Conservation (phyloP, 805 yeast species). For the Kuraishia ogatae region DNA sequence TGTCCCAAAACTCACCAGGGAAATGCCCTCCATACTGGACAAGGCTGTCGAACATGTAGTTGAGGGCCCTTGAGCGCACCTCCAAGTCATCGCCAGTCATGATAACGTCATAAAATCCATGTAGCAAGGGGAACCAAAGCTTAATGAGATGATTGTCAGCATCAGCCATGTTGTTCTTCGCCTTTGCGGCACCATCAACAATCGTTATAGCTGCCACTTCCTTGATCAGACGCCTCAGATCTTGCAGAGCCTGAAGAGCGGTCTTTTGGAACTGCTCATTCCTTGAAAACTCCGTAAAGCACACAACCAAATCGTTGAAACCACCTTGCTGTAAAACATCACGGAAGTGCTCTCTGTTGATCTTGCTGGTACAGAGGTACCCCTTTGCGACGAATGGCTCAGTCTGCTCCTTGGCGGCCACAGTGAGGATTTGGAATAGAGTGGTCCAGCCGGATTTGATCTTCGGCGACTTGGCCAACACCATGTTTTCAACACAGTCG, state of each 20-base stretch:
- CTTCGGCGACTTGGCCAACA: slow-evolving; percentile 59
- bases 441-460: slow-evolving; percentile 95
- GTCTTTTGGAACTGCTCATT: slow-evolving; percentile 75
- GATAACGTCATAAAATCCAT: slow-evolving; percentile 78
- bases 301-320: slow-evolving; percentile 53
- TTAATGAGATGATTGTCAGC: slow-evolving; percentile 21
- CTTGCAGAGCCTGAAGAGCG: slow-evolving; percentile 73
- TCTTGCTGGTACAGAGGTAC: slow-evolving; percentile 51
- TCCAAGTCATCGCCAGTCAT: slow-evolving; percentile 94
- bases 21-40: slow-evolving; percentile 75
- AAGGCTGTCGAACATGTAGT: slow-evolving; percentile 71
- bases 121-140: slow-evolving; percentile 81
- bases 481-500: slow-evolving; percentile 83
- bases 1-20: slow-evolving; percentile 71
- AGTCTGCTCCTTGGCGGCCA: slow-evolving; percentile 54
- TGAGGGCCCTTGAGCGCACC: slow-evolving; percentile 83
- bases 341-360: slow-evolving; percentile 52
- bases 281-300: slow-evolving; percentile 76
- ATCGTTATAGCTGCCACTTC: slow-evolving; percentile 43
- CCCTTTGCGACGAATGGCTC: slow-evolving; percentile 58
- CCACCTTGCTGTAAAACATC: slow-evolving; percentile 66
- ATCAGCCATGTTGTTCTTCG: slow-evolving; percentile 8
- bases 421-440: slow-evolving; percentile 68
- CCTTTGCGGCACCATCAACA: slow-evolving; percentile 11
- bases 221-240: slow-evolving; percentile 53